Base-by-base conservation (phyloP, 495 filamentous ascomycete genomes). In the Podospora sp. region DNA sequence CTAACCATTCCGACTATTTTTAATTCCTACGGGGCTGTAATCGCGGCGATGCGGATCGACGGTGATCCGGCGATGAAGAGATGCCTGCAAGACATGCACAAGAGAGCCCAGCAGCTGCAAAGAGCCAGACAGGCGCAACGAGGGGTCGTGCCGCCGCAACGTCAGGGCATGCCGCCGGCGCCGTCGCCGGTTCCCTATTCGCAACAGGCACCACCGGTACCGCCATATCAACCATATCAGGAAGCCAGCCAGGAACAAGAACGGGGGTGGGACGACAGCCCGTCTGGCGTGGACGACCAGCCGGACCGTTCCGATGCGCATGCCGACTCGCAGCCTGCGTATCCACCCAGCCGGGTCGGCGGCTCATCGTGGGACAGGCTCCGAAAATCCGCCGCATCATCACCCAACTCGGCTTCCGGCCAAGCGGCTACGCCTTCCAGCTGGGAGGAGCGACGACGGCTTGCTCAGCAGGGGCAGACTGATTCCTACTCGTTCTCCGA, bases 281-380 rank as follows among this genome's bases (percentile, higher is more conserved):
- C 16, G 11, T 46, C 40, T 46, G 11, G 11, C 14, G 5, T 46
- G 9, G 40, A 14, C 40, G 40, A 46, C 12, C 5, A 46, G 14
- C 40, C 40, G 14, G 12, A 46, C 12, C 12, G 14, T 2, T 11
- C 4, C 12, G 9, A 12, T 11, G 40, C 2, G 11, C 40, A 4
- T 2, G 40, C 40, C 40, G 14, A 11, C 40, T 14, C 16, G 11
- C 40, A 46, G 40, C 40, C 40, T 18, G 11, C 52, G 22, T 22
- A 11, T 9, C 56, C 56, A n/a, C 22, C 24, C 25, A 33, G 3
- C 56, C 56, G 26, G 24, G 59, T 69, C 24, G 33, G 68, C 8
- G 71, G 70, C 7, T 80, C 79, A 21, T 61, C 78, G 20, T 83
- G 81, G 81, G 79, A 77, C 14, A 75, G 75, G 18, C 62, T 83